A percentile compares a stretch with the other conserved stretches of the same genome.
Evolutionary conservation across 306 rosid species (phyloP).

Genomic region (Trifolium dubium): DNA sequence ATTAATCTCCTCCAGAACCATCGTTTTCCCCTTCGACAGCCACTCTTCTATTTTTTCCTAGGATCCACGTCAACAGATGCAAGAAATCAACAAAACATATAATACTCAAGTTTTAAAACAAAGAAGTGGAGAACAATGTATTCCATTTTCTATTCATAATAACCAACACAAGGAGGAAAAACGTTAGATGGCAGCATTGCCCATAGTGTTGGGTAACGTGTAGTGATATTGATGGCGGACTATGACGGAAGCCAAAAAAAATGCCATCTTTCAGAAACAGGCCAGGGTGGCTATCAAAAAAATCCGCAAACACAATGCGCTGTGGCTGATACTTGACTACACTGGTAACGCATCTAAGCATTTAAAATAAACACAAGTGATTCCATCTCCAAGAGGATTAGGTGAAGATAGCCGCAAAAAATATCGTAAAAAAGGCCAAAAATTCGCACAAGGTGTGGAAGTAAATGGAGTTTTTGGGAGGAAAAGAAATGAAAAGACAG

Average conservation of each 20-base stretch:
- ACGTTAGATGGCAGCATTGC: not conserved
- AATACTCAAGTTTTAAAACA: conserved; percentile 13
- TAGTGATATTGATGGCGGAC: not conserved
- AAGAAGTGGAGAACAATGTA: not conserved
- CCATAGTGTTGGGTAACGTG: not conserved
- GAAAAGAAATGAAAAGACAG: too few species aligned
- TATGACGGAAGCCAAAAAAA: not conserved
- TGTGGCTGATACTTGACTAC: too few species aligned
- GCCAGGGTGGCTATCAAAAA: too few species aligned
- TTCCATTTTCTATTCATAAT: not conserved
- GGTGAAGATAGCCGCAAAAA: not conserved
- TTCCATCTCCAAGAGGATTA: not conserved
- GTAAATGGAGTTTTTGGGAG: too few species aligned
- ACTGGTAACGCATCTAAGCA: not conserved
- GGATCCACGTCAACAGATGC: conserved; percentile 38
- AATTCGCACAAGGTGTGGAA: not conserved
- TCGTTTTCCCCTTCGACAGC: conserved; percentile 64
- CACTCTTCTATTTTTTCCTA: conserved; percentile 95
- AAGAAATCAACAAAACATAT: conserved; percentile 30
- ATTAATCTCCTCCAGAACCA: conserved; percentile 70
- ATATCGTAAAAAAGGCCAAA: not conserved
- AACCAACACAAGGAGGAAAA: conserved; percentile 7
- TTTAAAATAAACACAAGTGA: not conserved
- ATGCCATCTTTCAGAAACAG: too few species aligned
- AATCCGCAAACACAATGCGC: too few species aligned